phyloP scores from a whole-genome alignment of 371 early-diverging fungal genomes.

The Smittium culicis region DNA sequence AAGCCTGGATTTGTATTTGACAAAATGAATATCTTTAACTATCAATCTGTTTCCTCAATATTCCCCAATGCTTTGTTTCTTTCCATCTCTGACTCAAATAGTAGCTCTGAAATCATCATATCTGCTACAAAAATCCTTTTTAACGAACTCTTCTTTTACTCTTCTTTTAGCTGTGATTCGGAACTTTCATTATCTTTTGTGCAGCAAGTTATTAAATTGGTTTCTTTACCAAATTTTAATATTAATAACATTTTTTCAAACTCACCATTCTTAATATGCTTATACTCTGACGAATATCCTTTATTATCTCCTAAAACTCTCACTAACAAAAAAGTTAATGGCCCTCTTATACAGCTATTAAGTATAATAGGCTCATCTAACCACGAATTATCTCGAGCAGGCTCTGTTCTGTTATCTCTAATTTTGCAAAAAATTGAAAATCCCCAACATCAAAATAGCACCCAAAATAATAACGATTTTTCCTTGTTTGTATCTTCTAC shows the following conservation, averaged over 20 bases:
- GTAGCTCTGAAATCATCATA: too few relatives aligned
- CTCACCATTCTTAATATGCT: too few relatives aligned
- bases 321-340: neutral
- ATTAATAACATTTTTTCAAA: neutral
- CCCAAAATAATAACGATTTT: neutral
- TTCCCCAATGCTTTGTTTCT: too few relatives aligned
- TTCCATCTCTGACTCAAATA: too few relatives aligned
- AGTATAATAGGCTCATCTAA: neutral
- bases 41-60: too few relatives aligned
- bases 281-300: too few relatives aligned
- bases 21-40: too few relatives aligned
- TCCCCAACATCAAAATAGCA: neutral
- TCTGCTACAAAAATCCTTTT: too few relatives aligned
- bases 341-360: neutral
- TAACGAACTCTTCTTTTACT: too few relatives aligned
- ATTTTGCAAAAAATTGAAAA: neutral
- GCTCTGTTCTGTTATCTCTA: neutral
- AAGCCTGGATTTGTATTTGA: too few relatives aligned
- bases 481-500: neutral
- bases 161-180: too few relatives aligned
- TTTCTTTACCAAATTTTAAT: neutral
- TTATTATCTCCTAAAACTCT: neutral
- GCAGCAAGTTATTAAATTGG: neutral
- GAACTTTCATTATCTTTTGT: too few relatives aligned
- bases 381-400: neutral